These are phyloP conservation scores for Cyclotella cryptica DNA, from an alignment of 108 stramenopile genomes.

Conservation along the genomic window DNA sequence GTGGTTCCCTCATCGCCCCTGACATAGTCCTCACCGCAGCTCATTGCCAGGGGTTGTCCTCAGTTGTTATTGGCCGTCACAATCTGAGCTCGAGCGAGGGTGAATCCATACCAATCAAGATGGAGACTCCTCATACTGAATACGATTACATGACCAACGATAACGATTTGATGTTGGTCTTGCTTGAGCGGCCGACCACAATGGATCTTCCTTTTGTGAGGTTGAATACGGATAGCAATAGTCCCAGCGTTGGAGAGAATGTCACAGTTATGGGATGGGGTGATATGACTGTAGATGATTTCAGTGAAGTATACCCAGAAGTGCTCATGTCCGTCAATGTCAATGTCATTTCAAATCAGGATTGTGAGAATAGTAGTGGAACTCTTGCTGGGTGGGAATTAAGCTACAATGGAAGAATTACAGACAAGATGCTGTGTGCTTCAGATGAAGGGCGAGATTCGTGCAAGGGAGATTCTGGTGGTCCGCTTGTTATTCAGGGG, in stretches of 20 bases:
- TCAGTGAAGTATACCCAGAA: neutral
- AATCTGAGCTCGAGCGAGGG: conserved; percentile 13
- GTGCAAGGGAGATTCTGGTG: conserved; percentile 46
- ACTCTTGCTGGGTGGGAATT: neutral
- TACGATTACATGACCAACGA: conserved; percentile 19
- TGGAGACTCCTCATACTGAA: conserved; percentile 20
- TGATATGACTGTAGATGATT: neutral
- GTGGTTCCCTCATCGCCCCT: conserved; percentile 50
- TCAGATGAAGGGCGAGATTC: conserved; percentile 30
- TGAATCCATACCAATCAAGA: conserved; percentile 12
- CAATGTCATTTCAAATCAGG: conserved; percentile 32
- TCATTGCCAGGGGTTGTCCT: conserved; percentile 31
- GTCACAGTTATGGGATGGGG: conserved; percentile 68
- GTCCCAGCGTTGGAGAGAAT: conserved; percentile 30
- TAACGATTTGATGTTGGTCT: conserved; percentile 18
- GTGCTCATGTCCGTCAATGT: conserved; percentile 16
- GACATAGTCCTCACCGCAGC: conserved; percentile 57
- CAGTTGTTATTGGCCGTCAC: conserved; percentile 19
- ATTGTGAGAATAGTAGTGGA: conserved; percentile 19
- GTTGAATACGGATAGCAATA: conserved; percentile 31
- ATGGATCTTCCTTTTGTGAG: conserved; percentile 9
- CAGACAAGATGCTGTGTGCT: conserved; percentile 50
- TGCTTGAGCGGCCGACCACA: neutral
- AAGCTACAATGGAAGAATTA: conserved; percentile 21
- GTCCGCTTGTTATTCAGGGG: conserved; percentile 12